A percentile compares a stretch with the other conserved stretches of the same genome.
Evolutionary conservation across 1,284 basidiomycete species (phyloP).

Genomic region (Fomitopsis pinicola): DNA sequence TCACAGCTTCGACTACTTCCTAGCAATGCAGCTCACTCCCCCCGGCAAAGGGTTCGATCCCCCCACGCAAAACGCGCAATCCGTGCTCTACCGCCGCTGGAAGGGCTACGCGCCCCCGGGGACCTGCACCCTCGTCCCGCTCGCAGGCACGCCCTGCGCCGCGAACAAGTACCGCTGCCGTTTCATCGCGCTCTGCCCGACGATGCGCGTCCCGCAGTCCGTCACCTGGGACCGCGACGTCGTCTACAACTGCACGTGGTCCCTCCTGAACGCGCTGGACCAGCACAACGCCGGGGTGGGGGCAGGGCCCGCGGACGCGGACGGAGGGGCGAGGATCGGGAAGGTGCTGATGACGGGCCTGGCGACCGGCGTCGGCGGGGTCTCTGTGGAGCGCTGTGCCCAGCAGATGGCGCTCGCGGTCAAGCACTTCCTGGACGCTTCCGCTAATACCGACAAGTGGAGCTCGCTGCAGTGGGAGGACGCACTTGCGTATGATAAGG

Average conservation of each 20-base stretch:
- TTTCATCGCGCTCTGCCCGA: slow-evolving; percentile 21
- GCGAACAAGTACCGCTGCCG: slow-evolving; percentile 11
- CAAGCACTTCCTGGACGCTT: slow-evolving; percentile 11
- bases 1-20: slow-evolving; percentile 15
- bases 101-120: slow-evolving; percentile 21
- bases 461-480: slow-evolving; percentile 8
- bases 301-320: not conserved
- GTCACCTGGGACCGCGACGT: slow-evolving; percentile 24
- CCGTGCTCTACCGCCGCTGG: slow-evolving; percentile 18
- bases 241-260: slow-evolving; percentile 26
- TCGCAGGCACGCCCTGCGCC: slow-evolving; percentile 10
- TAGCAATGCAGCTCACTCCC: slow-evolving; percentile 15
- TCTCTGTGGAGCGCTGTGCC: slow-evolving; percentile 12
- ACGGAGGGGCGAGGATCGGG: not conserved
- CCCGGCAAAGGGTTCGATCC: slow-evolving; percentile 8
- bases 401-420: slow-evolving; percentile 19
- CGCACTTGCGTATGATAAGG: not conserved
- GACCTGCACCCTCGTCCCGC: slow-evolving; percentile 23
- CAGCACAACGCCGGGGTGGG: slow-evolving; percentile 10
- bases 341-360: slow-evolving; percentile 19
- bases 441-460: slow-evolving; percentile 12
- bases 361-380: slow-evolving; percentile 14
- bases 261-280: slow-evolving; percentile 17
- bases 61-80: slow-evolving; percentile 17
- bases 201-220: slow-evolving; percentile 22